These are phyloP conservation scores for Mycena haematopus DNA, from an alignment of 768 basidiomycete species.

Conservation along the genomic window DNA sequence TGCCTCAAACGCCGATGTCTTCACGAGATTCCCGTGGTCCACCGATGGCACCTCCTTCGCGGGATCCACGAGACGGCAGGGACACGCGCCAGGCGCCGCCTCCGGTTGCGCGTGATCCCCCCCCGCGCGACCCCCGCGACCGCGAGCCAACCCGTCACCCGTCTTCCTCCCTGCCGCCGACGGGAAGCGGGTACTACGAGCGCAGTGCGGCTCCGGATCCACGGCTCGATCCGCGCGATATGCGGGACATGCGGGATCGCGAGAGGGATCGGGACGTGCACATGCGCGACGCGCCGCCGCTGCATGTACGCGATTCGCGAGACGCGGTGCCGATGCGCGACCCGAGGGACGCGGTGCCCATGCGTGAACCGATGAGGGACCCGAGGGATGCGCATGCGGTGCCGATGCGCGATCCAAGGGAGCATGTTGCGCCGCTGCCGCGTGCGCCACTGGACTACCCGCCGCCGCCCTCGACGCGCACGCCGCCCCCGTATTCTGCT, in stretches of 20 bases:
- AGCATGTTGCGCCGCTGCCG: constrained; percentile 12
- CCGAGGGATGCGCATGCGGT: constrained; percentile 11
- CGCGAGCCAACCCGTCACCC: constrained; percentile 19
- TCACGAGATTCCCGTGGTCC: constrained; percentile 5
- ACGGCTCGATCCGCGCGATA: constrained; percentile 16
- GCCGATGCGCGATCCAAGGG: constrained; percentile 21
- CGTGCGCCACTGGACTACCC: constrained; percentile 25
- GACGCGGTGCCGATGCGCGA: constrained; percentile 23
- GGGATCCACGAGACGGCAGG: constrained; percentile 11
- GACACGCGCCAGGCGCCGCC: constrained; percentile 10
- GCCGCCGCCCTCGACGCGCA: constrained; percentile 15
- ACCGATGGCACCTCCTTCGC: constrained; percentile 3
- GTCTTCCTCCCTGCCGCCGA: constrained; percentile 12
- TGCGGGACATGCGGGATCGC: constrained; percentile 14
- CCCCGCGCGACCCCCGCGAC: constrained; percentile 15
- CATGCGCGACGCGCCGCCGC: constrained; percentile 17
- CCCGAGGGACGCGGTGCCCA: constrained; percentile 11
- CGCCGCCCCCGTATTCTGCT: constrained; percentile 22
- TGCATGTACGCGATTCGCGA: constrained; percentile 14
- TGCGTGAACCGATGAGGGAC: constrained; percentile 23
- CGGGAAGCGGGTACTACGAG: constrained; percentile 21
- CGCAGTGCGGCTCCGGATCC: constrained; percentile 12
- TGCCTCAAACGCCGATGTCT: constrained; percentile 15
- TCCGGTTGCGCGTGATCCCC: neutral
- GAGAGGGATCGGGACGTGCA: constrained; percentile 18